phyloP scores from a whole-genome alignment of 2,329 filamentous ascomycete species.

The Hymenoscyphus linearis region DNA sequence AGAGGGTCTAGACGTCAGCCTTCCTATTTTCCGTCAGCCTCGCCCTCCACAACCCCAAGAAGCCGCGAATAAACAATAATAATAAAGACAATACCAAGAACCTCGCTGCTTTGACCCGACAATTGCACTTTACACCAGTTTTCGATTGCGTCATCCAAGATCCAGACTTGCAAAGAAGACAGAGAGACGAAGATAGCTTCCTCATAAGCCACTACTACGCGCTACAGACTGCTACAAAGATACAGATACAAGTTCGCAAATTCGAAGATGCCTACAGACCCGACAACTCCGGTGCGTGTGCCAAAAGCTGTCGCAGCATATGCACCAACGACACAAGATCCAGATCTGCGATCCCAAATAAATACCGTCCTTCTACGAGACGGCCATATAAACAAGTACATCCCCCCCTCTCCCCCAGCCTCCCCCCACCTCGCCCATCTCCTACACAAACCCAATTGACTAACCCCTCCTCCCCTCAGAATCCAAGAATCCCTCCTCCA shows the following conservation, averaged over 20 bases:
- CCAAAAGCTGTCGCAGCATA: slow-evolving; percentile 51
- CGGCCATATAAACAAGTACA: slow-evolving; percentile 55
- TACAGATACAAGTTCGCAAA: background rate
- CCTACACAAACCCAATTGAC: slow-evolving; percentile 5
- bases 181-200: background rate
- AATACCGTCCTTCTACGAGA: slow-evolving; percentile 53
- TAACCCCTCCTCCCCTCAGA: slow-evolving; percentile 34
- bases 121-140: background rate
- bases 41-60: background rate
- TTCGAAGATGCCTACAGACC: slow-evolving; percentile 23
- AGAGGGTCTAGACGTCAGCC: background rate
- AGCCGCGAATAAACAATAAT: background rate
- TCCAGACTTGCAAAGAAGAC: background rate
- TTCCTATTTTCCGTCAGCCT: background rate
- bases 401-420: slow-evolving; percentile 6
- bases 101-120: background rate
- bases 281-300: slow-evolving; percentile 52
- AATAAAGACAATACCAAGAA: background rate
- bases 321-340: slow-evolving; percentile 55
- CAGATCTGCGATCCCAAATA: slow-evolving; percentile 57
- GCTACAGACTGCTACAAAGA: too few species aligned
- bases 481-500: slow-evolving; percentile 62
- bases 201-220: background rate
- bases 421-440: slow-evolving; percentile 7
- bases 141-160: background rate